Evolutionary conservation across 768 basidiomycete genomes (phyloP).

Genomic region (Amanita muscaria): DNA sequence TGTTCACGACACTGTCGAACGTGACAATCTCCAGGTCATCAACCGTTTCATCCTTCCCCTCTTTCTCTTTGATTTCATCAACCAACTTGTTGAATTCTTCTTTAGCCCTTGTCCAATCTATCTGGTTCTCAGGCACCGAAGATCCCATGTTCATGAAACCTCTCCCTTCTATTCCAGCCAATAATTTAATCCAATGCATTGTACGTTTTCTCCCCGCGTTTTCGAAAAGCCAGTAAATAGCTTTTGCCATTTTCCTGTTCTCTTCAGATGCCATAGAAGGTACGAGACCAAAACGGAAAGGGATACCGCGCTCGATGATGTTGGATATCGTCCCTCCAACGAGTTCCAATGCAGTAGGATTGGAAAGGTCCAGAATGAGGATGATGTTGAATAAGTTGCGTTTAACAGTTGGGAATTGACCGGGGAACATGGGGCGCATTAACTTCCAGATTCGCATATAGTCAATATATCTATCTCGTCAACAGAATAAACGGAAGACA

Average conservation of each 20-base stretch:
- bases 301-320: constrained; percentile 65
- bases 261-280: constrained; percentile 49
- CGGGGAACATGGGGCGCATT: constrained; percentile 71
- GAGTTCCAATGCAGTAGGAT: constrained; percentile 47
- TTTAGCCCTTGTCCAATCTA: constrained; percentile 1
- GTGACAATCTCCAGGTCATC: constrained; percentile 16
- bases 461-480: not conserved
- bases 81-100: constrained; percentile 19
- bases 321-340: constrained; percentile 54
- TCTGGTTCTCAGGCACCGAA: not conserved
- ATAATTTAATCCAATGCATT: constrained; percentile 48
- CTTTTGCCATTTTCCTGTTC: constrained; percentile 63
- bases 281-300: constrained; percentile 82
- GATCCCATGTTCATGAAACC: not conserved
- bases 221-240: constrained; percentile 60
- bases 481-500: not conserved
- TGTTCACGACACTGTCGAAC: constrained; percentile 16
- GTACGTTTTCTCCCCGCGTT: constrained; percentile 58
- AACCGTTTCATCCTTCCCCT: constrained; percentile 20
- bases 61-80: constrained; percentile 27
- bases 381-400: constrained; percentile 82
- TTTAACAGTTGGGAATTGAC: constrained; percentile 65
- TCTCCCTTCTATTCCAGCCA: constrained; percentile 28
- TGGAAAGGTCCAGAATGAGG: constrained; percentile 73
- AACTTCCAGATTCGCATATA: too few species aligned